Percentiles rank a stretch among this genome's conserved stretches.
Evolutionary conservation across 805 yeast genomes (phyloP).

Genomic region (Metschnikowia proteae): DNA sequence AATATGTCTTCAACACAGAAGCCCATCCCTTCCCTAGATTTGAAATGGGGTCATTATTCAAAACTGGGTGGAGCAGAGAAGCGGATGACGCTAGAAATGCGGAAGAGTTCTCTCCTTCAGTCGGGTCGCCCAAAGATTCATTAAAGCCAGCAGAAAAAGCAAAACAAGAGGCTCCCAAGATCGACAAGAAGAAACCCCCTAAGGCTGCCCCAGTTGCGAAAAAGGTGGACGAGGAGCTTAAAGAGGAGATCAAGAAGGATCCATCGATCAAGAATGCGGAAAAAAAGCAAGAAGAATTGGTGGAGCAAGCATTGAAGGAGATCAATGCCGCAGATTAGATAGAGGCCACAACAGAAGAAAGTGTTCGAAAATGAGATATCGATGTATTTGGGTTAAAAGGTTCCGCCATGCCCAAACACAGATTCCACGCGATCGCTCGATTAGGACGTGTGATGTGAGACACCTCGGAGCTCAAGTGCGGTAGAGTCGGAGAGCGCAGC

Average conservation of each 20-base stretch:
- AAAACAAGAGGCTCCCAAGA: slow-evolving; percentile 9
- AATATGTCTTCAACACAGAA: slow-evolving; percentile 83
- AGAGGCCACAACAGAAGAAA: no score
- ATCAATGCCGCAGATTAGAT: slow-evolving; percentile 6
- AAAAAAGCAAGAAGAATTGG: slow-evolving; percentile 26
- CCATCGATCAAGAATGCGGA: slow-evolving; percentile 30
- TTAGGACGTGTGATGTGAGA: not conserved
- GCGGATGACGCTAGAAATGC: slow-evolving; percentile 20
- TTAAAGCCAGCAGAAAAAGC: slow-evolving; percentile 4
- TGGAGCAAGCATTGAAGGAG: slow-evolving; percentile 18
- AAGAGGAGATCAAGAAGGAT: slow-evolving; percentile 33
- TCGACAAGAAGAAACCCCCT: slow-evolving; percentile 33
- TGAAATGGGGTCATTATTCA: slow-evolving; percentile 46
- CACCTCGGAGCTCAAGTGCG: not conserved
- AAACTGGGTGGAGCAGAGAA: slow-evolving; percentile 59
- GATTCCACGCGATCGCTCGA: not conserved
- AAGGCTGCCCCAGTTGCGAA: slow-evolving; percentile 42
- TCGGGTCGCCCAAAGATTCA: slow-evolving; percentile 13
- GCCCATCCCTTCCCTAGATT: slow-evolving; percentile 90
- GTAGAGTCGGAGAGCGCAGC: not conserved
- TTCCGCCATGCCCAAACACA: not conserved
- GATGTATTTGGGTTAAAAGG: not conserved
- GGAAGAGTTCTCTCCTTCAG: slow-evolving; percentile 9
- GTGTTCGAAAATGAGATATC: not conserved
- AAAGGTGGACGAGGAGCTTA: slow-evolving; percentile 31